Base-by-base conservation (phyloP, 75 land plant species). In the Cupressus sempervirens region DNA sequence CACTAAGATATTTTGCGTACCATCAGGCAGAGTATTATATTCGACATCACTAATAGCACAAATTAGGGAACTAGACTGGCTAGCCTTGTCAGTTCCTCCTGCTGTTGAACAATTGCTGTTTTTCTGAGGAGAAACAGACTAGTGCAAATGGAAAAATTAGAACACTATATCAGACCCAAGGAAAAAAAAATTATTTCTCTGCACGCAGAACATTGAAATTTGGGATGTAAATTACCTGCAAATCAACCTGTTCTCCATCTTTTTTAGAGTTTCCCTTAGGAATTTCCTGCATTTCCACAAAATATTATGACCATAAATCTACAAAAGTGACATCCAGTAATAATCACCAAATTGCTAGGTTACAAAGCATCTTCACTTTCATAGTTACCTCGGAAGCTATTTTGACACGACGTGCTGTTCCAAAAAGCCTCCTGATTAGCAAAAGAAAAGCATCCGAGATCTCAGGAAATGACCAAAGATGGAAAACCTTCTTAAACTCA, bases 331-430 rank as follows among this genome's bases (percentile, higher is more conserved):
- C n/a, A 43, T n/a, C 30, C 45, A 41, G 32, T 23, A 38, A 79
- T 43, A 40, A 4, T 20, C 23, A 8, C 43, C 48, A 79, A 79
- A 45, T 26, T n/a, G 8, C 41, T 45, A 43, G 41, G n/a, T 26
- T n/a, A n/a, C 43, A 3, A 79, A 43, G 13, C 50, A 79, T 9
- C 29, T 8, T 8, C 26, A 18, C 20, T 77, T 23, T 10, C 30
- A 45, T 45, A 79, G 30, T 79, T 23, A 82, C 83, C 83, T 82
- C 83, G 35, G 11, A 54, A n/a, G 36, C 30, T 54, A 82, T 46
- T 38, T 54, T 82, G 35, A 82, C 65, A 54, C 83, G 83, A 50
- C 56, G 56, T 35, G 83, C 54, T 82, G 56, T 58, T 82, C 83
- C 83, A 34, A 82, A 52, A 52, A 82, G 23, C 32, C 40, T 53